Conservation (phyloP, 129 eudicot species). For the Artemisia annua region DNA sequence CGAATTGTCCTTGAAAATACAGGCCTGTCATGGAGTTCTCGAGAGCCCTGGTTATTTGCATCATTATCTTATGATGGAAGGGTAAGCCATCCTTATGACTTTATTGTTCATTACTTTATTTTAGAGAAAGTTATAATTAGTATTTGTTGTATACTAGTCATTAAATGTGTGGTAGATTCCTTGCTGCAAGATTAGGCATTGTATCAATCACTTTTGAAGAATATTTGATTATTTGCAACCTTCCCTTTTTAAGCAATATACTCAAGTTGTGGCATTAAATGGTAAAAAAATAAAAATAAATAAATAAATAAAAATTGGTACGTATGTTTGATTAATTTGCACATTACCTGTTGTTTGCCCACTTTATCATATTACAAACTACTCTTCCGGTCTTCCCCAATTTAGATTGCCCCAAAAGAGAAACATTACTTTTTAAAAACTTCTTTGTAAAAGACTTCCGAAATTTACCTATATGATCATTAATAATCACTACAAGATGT, state of each 20-base stretch:
- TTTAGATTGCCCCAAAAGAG: no score
- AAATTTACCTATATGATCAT: no score
- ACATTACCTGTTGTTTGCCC: no score
- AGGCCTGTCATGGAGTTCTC: slow-evolving; percentile 95
- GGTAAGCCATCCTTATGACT: slow-evolving; percentile 41
- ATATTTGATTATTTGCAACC: background rate
- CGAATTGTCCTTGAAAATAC: slow-evolving; percentile 25
- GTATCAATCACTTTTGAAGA: background rate
- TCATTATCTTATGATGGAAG: slow-evolving; percentile 98
- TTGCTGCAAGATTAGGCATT: background rate
- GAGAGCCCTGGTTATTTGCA: slow-evolving; percentile 94
- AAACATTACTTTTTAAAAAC: no score
- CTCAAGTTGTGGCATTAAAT: no score
- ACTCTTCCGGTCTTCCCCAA: no score
- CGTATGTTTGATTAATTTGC: no score
- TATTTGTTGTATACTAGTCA: background rate
- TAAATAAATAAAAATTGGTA: no score
- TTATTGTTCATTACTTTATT: background rate
- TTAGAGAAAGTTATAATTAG: background rate
- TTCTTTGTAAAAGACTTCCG: no score
- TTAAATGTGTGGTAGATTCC: background rate
- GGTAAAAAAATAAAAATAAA: no score
- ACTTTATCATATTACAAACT: no score
- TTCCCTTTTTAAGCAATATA: background rate
- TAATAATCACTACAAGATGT: no score